Conservation (phyloP, 495 filamentous ascomycete species). For the Clavariopsis aquatica region DNA sequence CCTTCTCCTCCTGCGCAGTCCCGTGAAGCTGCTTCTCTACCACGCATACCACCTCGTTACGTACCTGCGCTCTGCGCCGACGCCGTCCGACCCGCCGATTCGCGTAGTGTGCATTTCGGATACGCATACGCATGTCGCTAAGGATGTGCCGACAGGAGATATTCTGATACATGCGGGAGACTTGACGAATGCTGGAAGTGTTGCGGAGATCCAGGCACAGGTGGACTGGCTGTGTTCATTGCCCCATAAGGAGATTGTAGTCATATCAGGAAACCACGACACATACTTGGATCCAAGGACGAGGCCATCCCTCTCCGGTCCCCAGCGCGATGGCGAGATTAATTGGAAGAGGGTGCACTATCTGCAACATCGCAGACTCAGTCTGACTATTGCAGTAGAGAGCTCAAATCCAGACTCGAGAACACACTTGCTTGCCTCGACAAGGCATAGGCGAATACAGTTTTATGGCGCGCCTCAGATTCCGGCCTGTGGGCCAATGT, state of each 20-base stretch:
- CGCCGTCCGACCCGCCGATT: slow-evolving; percentile 58
- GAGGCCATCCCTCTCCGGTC: slow-evolving; percentile 45
- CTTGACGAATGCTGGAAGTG: slow-evolving; percentile 70
- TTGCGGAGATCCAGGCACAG: slow-evolving; percentile 69
- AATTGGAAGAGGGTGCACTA: slow-evolving; percentile 63
- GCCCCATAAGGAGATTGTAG: slow-evolving; percentile 75
- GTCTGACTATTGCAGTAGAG: slow-evolving; percentile 46
- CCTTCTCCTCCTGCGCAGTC: slow-evolving; percentile 54
- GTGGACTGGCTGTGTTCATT: slow-evolving; percentile 76
- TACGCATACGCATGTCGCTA: slow-evolving; percentile 66
- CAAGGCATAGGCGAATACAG: slow-evolving; percentile 48
- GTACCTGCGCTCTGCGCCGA: slow-evolving; percentile 38
- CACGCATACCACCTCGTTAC: slow-evolving; percentile 63
- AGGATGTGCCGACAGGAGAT: slow-evolving; percentile 73
- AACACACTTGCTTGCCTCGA: slow-evolving; percentile 45
- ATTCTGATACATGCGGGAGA: slow-evolving; percentile 90
- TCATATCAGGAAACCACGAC: slow-evolving; percentile 90
- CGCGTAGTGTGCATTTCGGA: slow-evolving; percentile 88
- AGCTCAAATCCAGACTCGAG: slow-evolving; percentile 25
- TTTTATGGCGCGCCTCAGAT: slow-evolving; percentile 68
- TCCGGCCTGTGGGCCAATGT: slow-evolving; percentile 56
- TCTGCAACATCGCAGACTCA: slow-evolving; percentile 62
- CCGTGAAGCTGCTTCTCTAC: slow-evolving; percentile 51
- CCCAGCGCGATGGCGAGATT: slow-evolving; percentile 46
- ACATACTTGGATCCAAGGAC: slow-evolving; percentile 68